Percentiles rank a stretch among this genome's conserved stretches.
These are phyloP conservation scores for Flaveria robusta DNA, from an alignment of 129 eudicot species.

Conservation along the genomic window DNA sequence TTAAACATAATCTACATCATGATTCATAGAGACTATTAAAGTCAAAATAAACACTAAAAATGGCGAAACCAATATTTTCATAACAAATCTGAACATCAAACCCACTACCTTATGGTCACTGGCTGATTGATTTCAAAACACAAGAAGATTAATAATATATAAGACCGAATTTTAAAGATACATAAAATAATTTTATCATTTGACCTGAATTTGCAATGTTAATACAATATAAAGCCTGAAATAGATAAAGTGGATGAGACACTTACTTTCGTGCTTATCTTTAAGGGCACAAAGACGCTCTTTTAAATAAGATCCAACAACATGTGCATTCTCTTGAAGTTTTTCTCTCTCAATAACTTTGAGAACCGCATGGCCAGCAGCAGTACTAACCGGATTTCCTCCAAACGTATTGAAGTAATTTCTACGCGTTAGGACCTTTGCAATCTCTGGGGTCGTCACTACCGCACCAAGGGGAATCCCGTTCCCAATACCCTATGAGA, in stretches of 20 bases:
- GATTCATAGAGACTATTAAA: background rate
- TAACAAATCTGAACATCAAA: no score
- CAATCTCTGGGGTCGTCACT: constrained; percentile 85
- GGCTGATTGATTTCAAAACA: no score
- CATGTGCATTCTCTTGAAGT: constrained; percentile 59
- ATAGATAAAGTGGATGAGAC: no score
- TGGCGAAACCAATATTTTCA: background rate
- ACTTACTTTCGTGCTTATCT: constrained; percentile 49
- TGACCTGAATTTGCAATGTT: no score
- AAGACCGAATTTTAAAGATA: no score
- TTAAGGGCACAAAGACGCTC: constrained; percentile 44
- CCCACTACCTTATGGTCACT: no score
- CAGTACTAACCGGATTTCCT: constrained; percentile 61
- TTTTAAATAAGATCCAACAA: constrained; percentile 49
- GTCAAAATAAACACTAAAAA: background rate
- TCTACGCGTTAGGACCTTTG: constrained; percentile 52
- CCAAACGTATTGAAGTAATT: constrained; percentile 66
- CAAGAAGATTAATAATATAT: no score
- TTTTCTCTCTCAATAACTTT: constrained; percentile 56
- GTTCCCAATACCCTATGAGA: constrained; percentile 67
- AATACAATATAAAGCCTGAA: background rate
- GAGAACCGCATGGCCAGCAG: constrained; percentile 60
- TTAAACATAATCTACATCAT: no score
- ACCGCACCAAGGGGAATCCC: constrained; percentile 84
- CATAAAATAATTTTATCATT: no score